Percentiles rank a stretch among this genome's conserved stretches.
These are phyloP conservation scores for Aureobasidium sp. DNA, from an alignment of 2,329 filamentous ascomycete species.

Conservation along the genomic window DNA sequence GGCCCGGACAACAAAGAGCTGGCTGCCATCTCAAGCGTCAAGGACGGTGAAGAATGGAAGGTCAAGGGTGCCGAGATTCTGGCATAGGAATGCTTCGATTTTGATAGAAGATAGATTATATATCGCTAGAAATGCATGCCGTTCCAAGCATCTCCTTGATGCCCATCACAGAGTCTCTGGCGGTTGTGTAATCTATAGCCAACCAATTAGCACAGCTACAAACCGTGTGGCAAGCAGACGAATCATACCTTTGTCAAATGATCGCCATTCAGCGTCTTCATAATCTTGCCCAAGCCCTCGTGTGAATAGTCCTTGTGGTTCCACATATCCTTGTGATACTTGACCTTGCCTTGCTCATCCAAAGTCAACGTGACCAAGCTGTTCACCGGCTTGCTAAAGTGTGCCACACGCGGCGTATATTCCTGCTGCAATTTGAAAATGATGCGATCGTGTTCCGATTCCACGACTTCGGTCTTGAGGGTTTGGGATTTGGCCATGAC, in stretches of 20 bases:
- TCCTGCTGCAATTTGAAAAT: constrained; percentile 45
- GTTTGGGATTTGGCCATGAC: constrained; percentile 36
- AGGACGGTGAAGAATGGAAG: constrained; percentile 31
- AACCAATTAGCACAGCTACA: background rate
- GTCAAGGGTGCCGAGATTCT: constrained; percentile 17
- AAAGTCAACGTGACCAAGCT: constrained; percentile 36
- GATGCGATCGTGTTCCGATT: constrained; percentile 33
- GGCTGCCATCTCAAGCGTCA: constrained; percentile 27
- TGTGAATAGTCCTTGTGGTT: constrained; percentile 44
- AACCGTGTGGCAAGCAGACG: background rate
- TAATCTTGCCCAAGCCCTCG: constrained; percentile 40
- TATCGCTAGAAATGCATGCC: background rate
- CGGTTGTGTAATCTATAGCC: constrained; percentile 18
- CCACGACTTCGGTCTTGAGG: constrained; percentile 37
- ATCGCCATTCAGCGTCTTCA: constrained; percentile 46
- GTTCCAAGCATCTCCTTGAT: background rate
- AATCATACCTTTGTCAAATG: constrained; percentile 33
- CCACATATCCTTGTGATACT: constrained; percentile 47
- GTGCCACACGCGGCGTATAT: constrained; percentile 38
- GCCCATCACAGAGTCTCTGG: constrained; percentile 13
- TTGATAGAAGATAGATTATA: too few species aligned
- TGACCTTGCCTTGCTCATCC: constrained; percentile 36
- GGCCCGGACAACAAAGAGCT: constrained; percentile 29
- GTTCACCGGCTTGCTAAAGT: constrained; percentile 35
- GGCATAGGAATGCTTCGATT: too few species aligned